Base-by-base conservation (phyloP, 78 protist species). In the Dictyostelium intermedium region DNA sequence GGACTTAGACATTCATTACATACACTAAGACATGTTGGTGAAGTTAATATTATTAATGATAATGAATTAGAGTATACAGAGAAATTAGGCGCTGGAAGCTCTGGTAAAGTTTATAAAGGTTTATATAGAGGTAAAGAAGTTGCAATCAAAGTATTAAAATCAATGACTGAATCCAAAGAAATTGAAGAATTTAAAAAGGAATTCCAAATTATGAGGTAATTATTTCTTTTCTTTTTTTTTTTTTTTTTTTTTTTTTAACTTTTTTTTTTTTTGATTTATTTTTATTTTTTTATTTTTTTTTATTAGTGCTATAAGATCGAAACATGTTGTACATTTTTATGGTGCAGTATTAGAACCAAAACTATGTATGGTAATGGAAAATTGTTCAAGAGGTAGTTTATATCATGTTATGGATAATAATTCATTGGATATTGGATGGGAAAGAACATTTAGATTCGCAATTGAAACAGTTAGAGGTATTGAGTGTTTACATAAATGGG, bases 171-270 rank as follows among this genome's bases (percentile, higher is more conserved):
- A 37, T 92, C 53, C 1, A 73, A 45, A 84, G 87, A 92, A 69
- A 74, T 92, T 23, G 93, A 91, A 18, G 97, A 96, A 63, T 96
- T 96, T 63, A 91, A 96, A 69, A 92, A 96, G 30, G 97, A 96
- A 69, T 96, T 96, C 86, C 92, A 91, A 80, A 96, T 96, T 84
- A 96, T 96, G 97, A 79, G 97, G 95, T 95, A 83, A 60, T 7
- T 20, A 35, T 37, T 37, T 14, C 8, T 2, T 66, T 66, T 5
- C 10, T 27, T 13, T 16, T 72, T 34, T 10, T 16, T 72, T n/a
- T n/a, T n/a, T n/a, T n/a, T n/a, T 18, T 56, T 14, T 5, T 56
- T 56, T n/a, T 53, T 63, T 2, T 61, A 23, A 61, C 20, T 20
- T 61, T n/a, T 13, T 25, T 63, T 63, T 63, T 27, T 63, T 7